phyloP scores from a whole-genome alignment of 192 early-diverging fungal species.

The Kappamyces sp. region DNA sequence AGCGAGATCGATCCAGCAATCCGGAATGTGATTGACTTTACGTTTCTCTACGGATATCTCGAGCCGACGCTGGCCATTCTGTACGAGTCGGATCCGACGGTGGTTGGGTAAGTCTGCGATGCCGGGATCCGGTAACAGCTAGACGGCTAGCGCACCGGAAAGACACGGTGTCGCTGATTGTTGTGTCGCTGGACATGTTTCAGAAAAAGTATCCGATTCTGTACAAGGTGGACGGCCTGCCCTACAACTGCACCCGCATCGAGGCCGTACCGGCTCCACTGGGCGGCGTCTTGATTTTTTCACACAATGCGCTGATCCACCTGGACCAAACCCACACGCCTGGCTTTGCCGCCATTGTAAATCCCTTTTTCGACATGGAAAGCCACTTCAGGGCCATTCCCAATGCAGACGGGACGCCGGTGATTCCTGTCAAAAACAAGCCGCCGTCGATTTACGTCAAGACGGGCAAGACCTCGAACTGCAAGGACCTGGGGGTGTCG shows the following conservation, averaged over 20 bases:
- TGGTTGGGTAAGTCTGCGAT: conserved; percentile 17
- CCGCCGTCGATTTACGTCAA: conserved; percentile 32
- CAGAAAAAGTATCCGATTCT: conserved; percentile 76
- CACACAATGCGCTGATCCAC: conserved; percentile 75
- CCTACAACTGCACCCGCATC: conserved; percentile 72
- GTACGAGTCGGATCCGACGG: conserved; percentile 65
- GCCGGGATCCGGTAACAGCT: background rate
- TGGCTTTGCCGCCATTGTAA: conserved; percentile 69
- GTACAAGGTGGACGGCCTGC: conserved; percentile 67
- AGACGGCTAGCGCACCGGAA: conserved; percentile 48
- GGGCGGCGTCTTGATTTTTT: conserved; percentile 78
- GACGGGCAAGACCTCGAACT: conserved; percentile 30
- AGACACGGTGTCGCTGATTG: conserved; percentile 69
- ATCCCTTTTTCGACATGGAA: conserved; percentile 60
- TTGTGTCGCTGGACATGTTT: conserved; percentile 79
- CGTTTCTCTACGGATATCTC: conserved; percentile 83
- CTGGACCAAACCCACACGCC: conserved; percentile 73
- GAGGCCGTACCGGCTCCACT: conserved; percentile 75
- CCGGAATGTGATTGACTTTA: conserved; percentile 81
- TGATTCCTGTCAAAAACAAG: conserved; percentile 27
- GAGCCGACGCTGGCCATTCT: conserved; percentile 93
- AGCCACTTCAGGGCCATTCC: conserved; percentile 29
- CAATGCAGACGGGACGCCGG: conserved; percentile 13
- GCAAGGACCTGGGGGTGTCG: conserved; percentile 56
- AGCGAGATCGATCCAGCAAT: conserved; percentile 50